Percentiles rank a stretch among this genome's conserved stretches.
Conservation (phyloP, 2,329 filamentous ascomycete species). For the Zymoseptoria tritici region DNA sequence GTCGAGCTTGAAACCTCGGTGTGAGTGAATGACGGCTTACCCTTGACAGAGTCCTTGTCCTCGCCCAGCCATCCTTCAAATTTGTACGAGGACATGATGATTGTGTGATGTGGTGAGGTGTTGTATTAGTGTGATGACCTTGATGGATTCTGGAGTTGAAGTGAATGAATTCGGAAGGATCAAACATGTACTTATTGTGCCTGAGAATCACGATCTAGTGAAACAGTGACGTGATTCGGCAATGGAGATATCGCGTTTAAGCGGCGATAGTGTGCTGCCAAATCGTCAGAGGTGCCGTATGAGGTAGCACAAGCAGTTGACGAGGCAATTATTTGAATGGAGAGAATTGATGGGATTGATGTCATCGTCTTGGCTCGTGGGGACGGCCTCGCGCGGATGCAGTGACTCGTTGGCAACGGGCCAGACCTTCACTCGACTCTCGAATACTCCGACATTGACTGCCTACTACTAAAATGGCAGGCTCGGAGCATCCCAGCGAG, state of each 20-base stretch:
- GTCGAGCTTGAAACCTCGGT: neutral
- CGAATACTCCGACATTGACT: conserved; percentile 35
- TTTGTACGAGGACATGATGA: conserved; percentile 34
- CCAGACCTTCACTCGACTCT: too few relatives aligned
- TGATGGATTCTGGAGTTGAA: neutral
- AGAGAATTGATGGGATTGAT: neutral
- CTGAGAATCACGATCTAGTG: neutral
- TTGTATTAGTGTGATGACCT: neutral
- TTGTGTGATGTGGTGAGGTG: neutral
- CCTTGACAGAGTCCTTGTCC: conserved; percentile 41
- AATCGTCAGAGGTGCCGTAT: neutral
- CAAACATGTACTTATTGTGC: neutral
- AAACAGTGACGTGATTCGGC: neutral
- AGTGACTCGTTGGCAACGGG: conserved; percentile 4
- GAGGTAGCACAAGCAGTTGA: too few relatives aligned
- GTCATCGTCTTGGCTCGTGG: conserved; percentile 21
- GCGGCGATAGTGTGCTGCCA: neutral
- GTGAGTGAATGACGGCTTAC: conserved; percentile 44
- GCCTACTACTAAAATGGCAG: conserved; percentile 33
- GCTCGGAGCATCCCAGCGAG: conserved; percentile 14
- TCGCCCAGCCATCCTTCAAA: conserved; percentile 53
- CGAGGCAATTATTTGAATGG: neutral
- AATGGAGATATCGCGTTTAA: neutral
- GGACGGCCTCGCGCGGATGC: conserved; percentile 22
- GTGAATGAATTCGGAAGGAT: neutral